Evolutionary conservation across 257 asterid species (phyloP).

Genomic region (Solanum etuberosum): DNA sequence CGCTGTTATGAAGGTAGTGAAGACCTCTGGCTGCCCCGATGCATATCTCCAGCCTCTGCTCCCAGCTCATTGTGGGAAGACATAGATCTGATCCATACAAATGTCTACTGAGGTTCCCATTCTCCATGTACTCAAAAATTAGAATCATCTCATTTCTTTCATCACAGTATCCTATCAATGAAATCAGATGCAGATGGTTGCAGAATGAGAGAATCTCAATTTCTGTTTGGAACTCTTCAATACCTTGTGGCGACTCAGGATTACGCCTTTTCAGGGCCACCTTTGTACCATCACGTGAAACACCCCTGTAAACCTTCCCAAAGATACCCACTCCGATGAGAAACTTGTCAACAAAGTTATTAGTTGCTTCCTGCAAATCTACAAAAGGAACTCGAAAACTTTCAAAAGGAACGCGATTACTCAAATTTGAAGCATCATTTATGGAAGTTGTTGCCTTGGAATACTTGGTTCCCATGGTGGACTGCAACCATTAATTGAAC

Average conservation of each 20-base stretch:
- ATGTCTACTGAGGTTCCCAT: background rate
- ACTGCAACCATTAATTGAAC: background rate
- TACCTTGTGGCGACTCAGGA: background rate
- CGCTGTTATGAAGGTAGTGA: background rate
- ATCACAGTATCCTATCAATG: background rate
- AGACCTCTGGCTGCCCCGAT: background rate
- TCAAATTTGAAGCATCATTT: background rate
- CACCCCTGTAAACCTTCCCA: conserved; percentile 7
- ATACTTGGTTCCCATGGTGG: background rate
- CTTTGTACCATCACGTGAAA: conserved; percentile 4
- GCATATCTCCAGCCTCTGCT: background rate
- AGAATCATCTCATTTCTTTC: background rate
- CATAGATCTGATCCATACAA: background rate
- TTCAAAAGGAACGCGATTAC: background rate
- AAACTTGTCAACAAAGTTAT: background rate
- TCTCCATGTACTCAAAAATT: background rate
- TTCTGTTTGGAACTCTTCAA: background rate
- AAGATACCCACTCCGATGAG: background rate
- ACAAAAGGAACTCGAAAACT: background rate
- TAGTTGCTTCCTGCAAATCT: background rate
- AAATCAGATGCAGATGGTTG: background rate
- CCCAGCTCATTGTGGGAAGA: background rate
- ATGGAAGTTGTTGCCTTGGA: background rate
- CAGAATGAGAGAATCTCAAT: background rate
- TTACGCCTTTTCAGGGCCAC: conserved; percentile 3